Evolutionary conservation across 2,329 filamentous ascomycete species (phyloP), one percentile per base, ranked within the genome.

Genomic region (Pyricularia pennisetigena): DNA sequence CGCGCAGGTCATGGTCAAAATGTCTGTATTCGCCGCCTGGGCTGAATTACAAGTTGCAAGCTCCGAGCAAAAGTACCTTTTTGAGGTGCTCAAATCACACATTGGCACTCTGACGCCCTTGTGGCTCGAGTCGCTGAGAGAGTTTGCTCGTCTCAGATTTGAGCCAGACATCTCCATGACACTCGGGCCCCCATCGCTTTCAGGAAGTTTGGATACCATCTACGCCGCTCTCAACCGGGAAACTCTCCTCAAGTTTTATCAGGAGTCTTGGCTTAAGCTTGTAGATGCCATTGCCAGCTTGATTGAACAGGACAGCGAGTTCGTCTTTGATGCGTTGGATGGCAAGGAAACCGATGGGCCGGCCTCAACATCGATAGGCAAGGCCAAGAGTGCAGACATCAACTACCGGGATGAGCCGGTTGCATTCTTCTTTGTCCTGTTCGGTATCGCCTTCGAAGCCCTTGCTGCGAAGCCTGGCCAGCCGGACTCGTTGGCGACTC

Each of bases 361-460:
- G 6, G 41, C 29, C 20, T 61, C 54, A 30, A 14, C 20, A 32
- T 32, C 49, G 20, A 32, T 29, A 20, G 66, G 23, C n/a, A 32
- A 32, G 28, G 20, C 66, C 7, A 92, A 90, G 75, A 85, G 84
- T 3, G 84, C 89, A 65, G 92, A 94, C 72, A 98, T 99, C 80
- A 98, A 98, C 78, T 99, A 99, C 76, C 91, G 95, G 65, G 94
- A 98, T 75, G 95, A 99, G 76, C 95, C 95, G 0, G 93, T 98
- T 1, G 95, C 95, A 0, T 99, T 99, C 83, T 99, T 99, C 82
- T 99, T 99, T 74, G 94, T 99, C 16, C 85, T 99, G 0, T 99
- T 98, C 73, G 95, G 95, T 12, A 89, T 99, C 69, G 93, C 94
- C 0, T 98, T 99, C 73, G 96, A 99, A 79, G 94, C 96, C 23